Conservation (phyloP, 1,284 basidiomycete species). For the Caloboletus inedulis region DNA sequence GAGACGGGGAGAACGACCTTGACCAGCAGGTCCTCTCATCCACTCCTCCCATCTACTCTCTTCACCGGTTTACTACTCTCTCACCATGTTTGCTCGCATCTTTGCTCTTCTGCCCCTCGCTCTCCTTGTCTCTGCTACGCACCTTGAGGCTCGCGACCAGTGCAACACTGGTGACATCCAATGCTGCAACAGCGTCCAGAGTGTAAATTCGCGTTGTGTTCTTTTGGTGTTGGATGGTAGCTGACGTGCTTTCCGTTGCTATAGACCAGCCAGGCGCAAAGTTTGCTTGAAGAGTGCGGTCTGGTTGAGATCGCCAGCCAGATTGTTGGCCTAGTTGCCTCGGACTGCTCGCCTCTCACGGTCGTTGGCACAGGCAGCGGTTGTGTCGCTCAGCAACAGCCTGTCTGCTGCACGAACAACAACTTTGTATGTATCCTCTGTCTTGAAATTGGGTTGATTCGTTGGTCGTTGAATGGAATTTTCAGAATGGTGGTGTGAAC, state of each 20-base stretch:
- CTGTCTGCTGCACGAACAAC: no score
- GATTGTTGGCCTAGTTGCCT: no score
- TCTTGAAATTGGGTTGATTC: no score
- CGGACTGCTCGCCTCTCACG: no score
- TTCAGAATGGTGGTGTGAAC: no score
- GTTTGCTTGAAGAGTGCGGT: no score
- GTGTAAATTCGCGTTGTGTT: background rate
- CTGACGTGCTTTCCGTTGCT: background rate
- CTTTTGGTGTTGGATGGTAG: rapidly evolving
- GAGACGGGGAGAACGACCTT: background rate
- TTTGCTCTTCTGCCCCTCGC: constrained; percentile 23
- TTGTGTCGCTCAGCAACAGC: no score
- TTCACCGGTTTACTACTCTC: background rate
- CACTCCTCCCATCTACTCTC: background rate
- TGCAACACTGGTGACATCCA: constrained; percentile 1
- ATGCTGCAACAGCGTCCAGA: constrained; percentile 12
- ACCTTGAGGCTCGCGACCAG: constrained; percentile 6
- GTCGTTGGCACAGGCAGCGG: no score
- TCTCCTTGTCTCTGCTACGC: constrained; percentile 9
- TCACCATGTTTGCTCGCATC: constrained; percentile 21
- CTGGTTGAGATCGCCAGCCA: no score
- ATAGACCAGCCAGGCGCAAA: background rate
- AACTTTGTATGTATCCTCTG: no score
- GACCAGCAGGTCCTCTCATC: background rate
- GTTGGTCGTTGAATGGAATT: no score